A percentile compares a stretch with the other conserved stretches of the same genome.
Conservation (phyloP, 2,329 filamentous ascomycete genomes). For the Arthrobotrys conoides region DNA sequence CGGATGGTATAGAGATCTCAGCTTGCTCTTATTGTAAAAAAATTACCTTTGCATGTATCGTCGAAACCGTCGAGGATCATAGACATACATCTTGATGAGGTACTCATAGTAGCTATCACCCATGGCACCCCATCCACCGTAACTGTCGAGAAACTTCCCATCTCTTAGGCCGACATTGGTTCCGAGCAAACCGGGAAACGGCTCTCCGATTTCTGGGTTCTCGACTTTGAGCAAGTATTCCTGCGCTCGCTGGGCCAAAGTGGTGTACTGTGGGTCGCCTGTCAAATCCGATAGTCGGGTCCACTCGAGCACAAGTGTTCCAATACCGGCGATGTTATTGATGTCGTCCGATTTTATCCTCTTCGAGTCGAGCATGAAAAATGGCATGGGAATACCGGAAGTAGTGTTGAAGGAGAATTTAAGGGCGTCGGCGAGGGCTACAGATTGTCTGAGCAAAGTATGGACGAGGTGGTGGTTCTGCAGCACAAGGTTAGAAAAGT, state of each 20-base stretch:
- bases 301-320: slow-evolving; percentile 87
- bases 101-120: slow-evolving; percentile 90
- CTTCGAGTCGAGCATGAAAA: slow-evolving; percentile 73
- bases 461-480: slow-evolving; percentile 69
- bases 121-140: slow-evolving; percentile 82
- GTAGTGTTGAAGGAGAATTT: slow-evolving; percentile 84
- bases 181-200: slow-evolving; percentile 83
- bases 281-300: slow-evolving; percentile 82
- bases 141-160: slow-evolving; percentile 77
- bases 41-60: slow-evolving; percentile 75
- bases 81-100: slow-evolving; percentile 90
- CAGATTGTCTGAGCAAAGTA: slow-evolving; percentile 76
- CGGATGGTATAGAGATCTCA: neutral
- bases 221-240: slow-evolving; percentile 77
- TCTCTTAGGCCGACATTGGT: slow-evolving; percentile 75
- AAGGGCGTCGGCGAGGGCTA: slow-evolving; percentile 78
- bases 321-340: slow-evolving; percentile 82
- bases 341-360: slow-evolving; percentile 66
- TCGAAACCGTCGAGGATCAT: slow-evolving; percentile 76
- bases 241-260: slow-evolving; percentile 78
- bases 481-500: slow-evolving; percentile 41
- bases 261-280: slow-evolving; percentile 76
- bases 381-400: slow-evolving; percentile 80
- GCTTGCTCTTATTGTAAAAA: neutral
- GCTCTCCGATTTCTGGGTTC: slow-evolving; percentile 75